phyloP scores from a whole-genome alignment of 306 rosid genomes.

The Heteromeles arbutifolia region DNA sequence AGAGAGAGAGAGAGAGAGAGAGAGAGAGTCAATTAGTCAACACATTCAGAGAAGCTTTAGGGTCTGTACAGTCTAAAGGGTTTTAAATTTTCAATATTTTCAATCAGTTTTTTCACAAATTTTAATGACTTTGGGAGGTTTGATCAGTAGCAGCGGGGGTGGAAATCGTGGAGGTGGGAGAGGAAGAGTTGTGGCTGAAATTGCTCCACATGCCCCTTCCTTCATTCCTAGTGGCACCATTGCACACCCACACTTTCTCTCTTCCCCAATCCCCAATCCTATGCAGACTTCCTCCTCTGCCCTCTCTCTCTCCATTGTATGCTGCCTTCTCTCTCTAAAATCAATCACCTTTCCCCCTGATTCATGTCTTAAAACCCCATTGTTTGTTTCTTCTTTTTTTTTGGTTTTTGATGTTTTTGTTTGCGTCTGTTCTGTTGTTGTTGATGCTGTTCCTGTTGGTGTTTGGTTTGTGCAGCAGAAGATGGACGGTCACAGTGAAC shows the following conservation, averaged over 20 bases:
- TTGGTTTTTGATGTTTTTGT: background rate
- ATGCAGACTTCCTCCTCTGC: conserved; percentile 25
- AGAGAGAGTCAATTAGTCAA: conserved; percentile 5
- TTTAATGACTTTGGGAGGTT: conserved; percentile 35
- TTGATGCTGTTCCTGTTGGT: conserved; percentile 10
- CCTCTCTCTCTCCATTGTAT: conserved; percentile 41
- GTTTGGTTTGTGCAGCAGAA: conserved; percentile 38
- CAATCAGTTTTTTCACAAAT: background rate
- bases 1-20: too few species aligned
- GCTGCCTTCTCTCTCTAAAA: background rate
- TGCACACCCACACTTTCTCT: conserved; percentile 24
- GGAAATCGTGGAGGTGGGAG: conserved; percentile 18
- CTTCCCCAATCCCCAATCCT: conserved; percentile 21
- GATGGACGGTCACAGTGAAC: conserved; percentile 59
- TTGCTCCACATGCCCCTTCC: conserved; percentile 25
- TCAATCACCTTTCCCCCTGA: background rate
- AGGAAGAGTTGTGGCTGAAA: conserved; percentile 26
- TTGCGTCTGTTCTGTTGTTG: background rate
- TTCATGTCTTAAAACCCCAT: background rate
- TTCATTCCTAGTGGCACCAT: conserved; percentile 25
- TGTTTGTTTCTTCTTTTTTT: background rate
- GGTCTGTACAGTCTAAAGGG: background rate
- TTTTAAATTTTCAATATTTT: background rate
- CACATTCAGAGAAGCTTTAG: background rate
- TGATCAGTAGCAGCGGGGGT: conserved; percentile 19